Evolutionary conservation across 176 grass and related monocot genomes (phyloP).

Genomic region (Hsuehochloa calcarea): DNA sequence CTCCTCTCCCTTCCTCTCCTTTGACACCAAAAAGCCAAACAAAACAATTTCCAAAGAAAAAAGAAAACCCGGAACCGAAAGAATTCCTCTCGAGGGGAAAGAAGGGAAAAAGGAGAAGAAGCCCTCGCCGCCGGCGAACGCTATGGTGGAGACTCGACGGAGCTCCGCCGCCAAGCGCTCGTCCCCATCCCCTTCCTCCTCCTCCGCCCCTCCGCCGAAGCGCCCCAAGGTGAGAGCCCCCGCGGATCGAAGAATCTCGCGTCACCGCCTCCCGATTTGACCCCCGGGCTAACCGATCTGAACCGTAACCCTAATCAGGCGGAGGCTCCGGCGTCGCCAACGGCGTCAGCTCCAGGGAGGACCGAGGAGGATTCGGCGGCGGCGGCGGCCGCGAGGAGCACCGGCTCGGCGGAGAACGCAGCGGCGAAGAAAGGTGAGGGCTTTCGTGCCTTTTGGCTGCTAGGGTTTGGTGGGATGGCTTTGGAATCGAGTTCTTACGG

Average conservation of each 20-base stretch:
- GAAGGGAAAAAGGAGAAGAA: not conserved
- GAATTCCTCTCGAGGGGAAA: constrained; percentile 3
- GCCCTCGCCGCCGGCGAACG: constrained; percentile 38
- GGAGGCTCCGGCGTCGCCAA: constrained; percentile 33
- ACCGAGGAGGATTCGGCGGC: constrained; percentile 34
- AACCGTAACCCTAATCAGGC: constrained; percentile 14
- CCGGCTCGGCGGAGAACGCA: constrained; percentile 23
- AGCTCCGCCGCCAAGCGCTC: constrained; percentile 70
- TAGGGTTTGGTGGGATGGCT: constrained; percentile 2
- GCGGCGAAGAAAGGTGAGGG: constrained; percentile 30
- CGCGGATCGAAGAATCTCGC: constrained; percentile 17
- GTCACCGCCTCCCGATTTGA: constrained; percentile 15
- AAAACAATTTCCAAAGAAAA: constrained; percentile 25
- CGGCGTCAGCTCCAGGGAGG: constrained; percentile 42
- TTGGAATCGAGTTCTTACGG: constrained; percentile 38
- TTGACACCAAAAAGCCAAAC: constrained; percentile 29
- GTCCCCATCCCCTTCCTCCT: constrained; percentile 41
- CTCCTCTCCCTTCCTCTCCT: not conserved
- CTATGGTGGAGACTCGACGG: constrained; percentile 92
- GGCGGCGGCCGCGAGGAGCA: constrained; percentile 29
- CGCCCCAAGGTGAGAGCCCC: constrained; percentile 72
- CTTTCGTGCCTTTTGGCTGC: constrained; percentile 1
- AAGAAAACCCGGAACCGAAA: not conserved
- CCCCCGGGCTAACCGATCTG: constrained; percentile 36
- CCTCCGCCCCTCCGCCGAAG: constrained; percentile 59